phyloP scores from a whole-genome alignment of 306 rosid species.

The Cicer chorassanicum region DNA sequence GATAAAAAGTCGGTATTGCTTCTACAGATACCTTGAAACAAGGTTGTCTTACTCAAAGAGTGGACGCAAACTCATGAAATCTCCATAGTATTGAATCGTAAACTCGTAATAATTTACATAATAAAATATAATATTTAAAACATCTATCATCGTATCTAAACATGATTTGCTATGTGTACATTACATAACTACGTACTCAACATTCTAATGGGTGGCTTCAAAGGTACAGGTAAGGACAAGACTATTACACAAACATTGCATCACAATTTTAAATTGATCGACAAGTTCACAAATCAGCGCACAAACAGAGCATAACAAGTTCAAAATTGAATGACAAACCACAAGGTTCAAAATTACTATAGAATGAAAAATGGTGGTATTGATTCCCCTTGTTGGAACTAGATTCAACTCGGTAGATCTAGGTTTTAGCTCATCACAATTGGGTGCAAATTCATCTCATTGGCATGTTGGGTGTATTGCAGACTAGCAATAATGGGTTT shows the following conservation, averaged over 20 bases:
- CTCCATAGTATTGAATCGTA: not conserved
- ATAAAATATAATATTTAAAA: not conserved
- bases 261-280: not conserved
- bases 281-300: not conserved
- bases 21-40: not conserved
- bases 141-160: not conserved
- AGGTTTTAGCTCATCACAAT: not conserved
- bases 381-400: not conserved
- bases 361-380: not conserved
- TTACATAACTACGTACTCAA: not conserved
- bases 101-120: not conserved
- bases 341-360: not conserved
- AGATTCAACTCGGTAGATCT: not conserved
- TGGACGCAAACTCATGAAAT: not conserved
- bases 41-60: not conserved
- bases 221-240: not conserved
- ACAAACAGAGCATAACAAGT: not conserved
- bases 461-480: not conserved
- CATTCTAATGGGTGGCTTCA: not conserved
- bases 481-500: not conserved
- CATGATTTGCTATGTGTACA: not conserved
- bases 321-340: not conserved
- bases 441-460: conserved; percentile 1
- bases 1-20: not conserved
- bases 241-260: conserved; percentile 1